These are phyloP conservation scores for Rhizopogon roseolus DNA, from an alignment of 768 basidiomycete species.

Conservation along the genomic window DNA sequence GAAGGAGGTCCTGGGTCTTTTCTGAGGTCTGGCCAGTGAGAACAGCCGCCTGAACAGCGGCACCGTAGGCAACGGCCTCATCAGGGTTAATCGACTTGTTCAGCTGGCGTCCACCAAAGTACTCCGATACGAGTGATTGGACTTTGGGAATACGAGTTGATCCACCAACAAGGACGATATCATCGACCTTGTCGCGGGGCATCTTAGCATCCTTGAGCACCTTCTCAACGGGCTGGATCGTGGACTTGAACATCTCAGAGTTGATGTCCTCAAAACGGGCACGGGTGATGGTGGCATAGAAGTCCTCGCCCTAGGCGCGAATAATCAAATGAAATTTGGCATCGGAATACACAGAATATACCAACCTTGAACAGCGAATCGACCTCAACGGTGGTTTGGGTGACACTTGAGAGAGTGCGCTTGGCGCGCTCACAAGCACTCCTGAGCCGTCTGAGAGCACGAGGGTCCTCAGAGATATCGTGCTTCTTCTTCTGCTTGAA, in stretches of 20 bases:
- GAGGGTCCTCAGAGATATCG: slow-evolving; percentile 95
- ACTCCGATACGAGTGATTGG: slow-evolving; percentile 96
- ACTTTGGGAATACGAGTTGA: slow-evolving; percentile 99
- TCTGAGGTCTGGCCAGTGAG: slow-evolving; percentile 98
- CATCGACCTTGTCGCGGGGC: slow-evolving; percentile 93
- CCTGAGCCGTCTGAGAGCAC: slow-evolving; percentile 92
- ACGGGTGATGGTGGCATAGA: slow-evolving; percentile 97
- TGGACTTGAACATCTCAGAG: slow-evolving; percentile 91
- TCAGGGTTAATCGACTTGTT: slow-evolving; percentile 99
- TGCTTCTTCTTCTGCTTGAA: slow-evolving; percentile 97
- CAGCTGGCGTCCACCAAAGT: slow-evolving; percentile 94
- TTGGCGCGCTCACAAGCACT: slow-evolving; percentile 99
- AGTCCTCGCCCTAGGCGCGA: slow-evolving; percentile 81
- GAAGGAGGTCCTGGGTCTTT: slow-evolving; percentile 96
- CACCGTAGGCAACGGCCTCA: slow-evolving; percentile 99
- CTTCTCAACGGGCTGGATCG: slow-evolving; percentile 97
- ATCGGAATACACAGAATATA: slow-evolving; percentile 1
- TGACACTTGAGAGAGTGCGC: slow-evolving; percentile 95
- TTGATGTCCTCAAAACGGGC: slow-evolving; percentile 99
- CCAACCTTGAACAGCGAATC: slow-evolving; percentile 93
- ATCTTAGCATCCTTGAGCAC: slow-evolving; percentile 99
- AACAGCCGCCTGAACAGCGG: slow-evolving; percentile 98
- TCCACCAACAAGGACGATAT: slow-evolving; percentile 99
- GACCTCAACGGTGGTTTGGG: slow-evolving; percentile 98
- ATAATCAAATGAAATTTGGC: slow-evolving; percentile 6